Evolutionary conservation across 2,329 filamentous ascomycete genomes (phyloP).

Genomic region (Trichoderma endophyticum): DNA sequence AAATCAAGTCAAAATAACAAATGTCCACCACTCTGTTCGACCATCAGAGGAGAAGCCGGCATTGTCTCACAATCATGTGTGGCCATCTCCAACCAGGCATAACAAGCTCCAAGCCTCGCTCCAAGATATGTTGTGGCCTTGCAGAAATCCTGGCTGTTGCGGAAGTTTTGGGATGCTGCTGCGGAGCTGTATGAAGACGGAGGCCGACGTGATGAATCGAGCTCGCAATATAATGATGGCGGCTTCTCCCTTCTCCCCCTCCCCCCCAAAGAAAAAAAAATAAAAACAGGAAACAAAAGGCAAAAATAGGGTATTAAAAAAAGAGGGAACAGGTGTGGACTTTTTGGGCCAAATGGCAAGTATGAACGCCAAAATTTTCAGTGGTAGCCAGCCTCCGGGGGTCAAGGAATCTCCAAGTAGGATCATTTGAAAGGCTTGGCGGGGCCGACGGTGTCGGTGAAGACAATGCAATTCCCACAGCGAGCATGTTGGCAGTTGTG

Average conservation of each 20-base stretch:
- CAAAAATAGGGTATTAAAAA: neutral
- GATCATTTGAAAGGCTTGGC: neutral
- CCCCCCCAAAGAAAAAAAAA: neutral
- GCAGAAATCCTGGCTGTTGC: neutral
- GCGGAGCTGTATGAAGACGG: neutral
- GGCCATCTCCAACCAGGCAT: neutral
- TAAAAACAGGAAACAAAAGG: neutral
- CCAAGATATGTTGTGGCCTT: neutral
- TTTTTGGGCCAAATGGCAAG: too few relatives aligned
- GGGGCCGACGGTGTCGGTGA: neutral
- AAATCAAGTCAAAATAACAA: neutral
- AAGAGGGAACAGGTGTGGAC: neutral
- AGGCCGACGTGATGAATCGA: neutral
- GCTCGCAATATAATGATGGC: neutral
- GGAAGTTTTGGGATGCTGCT: neutral
- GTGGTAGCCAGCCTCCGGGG: neutral
- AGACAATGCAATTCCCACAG: neutral
- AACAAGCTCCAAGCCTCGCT: neutral
- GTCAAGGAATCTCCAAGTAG: neutral
- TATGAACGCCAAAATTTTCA: too few relatives aligned
- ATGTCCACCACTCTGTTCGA: neutral
- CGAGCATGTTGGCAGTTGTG: neutral
- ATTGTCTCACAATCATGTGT: neutral
- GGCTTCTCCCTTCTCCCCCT: neutral
- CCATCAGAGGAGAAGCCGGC: neutral